Percentiles rank a stretch among this genome's conserved stretches.
phyloP scores from a whole-genome alignment of 2,329 filamentous ascomycete genomes.

The Emergomyces africanus region DNA sequence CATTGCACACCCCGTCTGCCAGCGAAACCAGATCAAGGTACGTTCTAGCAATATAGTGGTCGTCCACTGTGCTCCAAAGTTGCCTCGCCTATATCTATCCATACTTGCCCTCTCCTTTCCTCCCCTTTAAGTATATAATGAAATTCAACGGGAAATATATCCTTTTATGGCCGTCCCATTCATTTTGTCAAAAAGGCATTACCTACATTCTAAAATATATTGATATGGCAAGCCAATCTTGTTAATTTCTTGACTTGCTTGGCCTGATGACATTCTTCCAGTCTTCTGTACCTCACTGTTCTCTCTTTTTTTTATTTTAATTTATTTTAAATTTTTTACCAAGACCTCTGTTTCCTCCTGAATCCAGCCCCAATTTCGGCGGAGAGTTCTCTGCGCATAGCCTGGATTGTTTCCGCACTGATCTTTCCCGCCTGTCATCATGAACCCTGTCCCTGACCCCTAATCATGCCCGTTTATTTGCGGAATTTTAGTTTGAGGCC shows the following conservation, averaged over 20 bases:
- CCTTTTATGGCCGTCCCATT: background rate
- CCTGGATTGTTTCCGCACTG: background rate
- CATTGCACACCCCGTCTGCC: background rate
- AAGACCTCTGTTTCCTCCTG: no score
- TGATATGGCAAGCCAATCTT: background rate
- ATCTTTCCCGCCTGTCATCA: background rate
- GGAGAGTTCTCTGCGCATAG: background rate
- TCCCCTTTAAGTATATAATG: background rate
- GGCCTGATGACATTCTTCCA: background rate
- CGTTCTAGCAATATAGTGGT: background rate
- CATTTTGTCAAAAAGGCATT: background rate
- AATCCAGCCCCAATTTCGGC: background rate
- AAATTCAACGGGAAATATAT: background rate
- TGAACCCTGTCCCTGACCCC: background rate
- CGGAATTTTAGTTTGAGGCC: background rate
- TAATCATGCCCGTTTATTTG: background rate
- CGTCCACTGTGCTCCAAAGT: background rate
- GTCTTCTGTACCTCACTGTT: no score
- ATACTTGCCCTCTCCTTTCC: background rate
- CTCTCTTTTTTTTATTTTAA: no score
- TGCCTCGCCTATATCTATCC: background rate
- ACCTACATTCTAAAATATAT: background rate
- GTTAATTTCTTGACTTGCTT: background rate
- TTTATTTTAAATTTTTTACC: no score
- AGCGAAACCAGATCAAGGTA: background rate